Evolutionary conservation across 2,329 filamentous ascomycete species (phyloP), one percentile per base, ranked within the genome.

Genomic region (Paradendryphiella salina): DNA sequence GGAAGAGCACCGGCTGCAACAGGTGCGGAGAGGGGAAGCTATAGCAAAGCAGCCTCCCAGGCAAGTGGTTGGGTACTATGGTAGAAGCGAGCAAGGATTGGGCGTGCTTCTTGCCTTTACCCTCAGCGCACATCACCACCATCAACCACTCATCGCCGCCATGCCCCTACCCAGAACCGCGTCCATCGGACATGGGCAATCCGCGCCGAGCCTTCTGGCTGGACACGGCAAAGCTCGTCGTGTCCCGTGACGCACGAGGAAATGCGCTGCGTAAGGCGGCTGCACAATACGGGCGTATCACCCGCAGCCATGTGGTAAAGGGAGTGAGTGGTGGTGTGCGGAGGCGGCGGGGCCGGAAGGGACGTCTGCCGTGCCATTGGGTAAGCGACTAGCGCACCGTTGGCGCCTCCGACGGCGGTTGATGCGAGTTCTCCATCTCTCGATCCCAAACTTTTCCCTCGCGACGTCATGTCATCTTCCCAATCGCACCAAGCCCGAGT

Each of bases 371-470:
- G 38, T 36, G 18, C 55, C 26, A 56, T 61, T 63, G 61, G 60
- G 6, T 52, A 13, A 17, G 28, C 18, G 10, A 21, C 40, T 55
- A 58, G 52, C 46, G 50, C 46, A 45, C 46, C 51, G 49, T 54
- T 49, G 36, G 40, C 49, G 29, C 21, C 42, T 44, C 34, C 46
- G 32, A 35, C 20, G 17, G 43, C 38, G 54, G 50, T 47, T 44
- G 43, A 50, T 52, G 36, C 39, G 34, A 54, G 36, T 56, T 52
- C 48, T 57, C 51, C 32, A 57, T 63, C 55, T 57, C 59, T 52
- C 61, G 54, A 57, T 59, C 37, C 46, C 26, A 47, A 47, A 36
- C 35, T 43, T 44, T 47, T 41, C 34, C 49, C 44, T 37, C 9
- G 23, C 42, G 38, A 59, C 52, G 46, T 52, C 50, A 57, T 44